A percentile compares a stretch with the other conserved stretches of the same genome.
phyloP scores from a whole-genome alignment of 352 stramenopile genomes.

The Pelagophyceae sp. region DNA sequence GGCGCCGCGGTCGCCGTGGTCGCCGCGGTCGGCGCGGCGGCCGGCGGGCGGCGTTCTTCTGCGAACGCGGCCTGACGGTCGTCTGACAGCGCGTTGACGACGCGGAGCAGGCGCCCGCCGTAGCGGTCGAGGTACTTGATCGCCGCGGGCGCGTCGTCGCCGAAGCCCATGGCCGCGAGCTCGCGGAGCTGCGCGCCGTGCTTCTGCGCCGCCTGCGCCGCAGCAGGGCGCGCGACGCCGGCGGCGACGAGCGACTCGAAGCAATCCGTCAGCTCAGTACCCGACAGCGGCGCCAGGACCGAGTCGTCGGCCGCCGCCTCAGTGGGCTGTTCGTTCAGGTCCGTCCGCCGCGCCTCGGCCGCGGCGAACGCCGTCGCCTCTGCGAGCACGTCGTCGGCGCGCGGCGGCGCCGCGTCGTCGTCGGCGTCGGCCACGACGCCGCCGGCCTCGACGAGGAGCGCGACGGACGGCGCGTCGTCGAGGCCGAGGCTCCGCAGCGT shows the following conservation, averaged over 20 bases:
- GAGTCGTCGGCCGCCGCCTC: constrained; percentile 13
- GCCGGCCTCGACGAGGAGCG: constrained; percentile 5
- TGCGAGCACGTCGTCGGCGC: not conserved
- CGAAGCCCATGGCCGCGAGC: constrained; percentile 17
- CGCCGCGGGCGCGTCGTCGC: constrained; percentile 42
- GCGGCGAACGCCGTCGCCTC: not conserved
- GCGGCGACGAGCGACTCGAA: constrained; percentile 21
- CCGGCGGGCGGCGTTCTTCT: not conserved
- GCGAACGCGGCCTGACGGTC: not conserved
- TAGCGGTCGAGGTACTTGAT: constrained; percentile 63
- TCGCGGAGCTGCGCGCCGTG: constrained; percentile 17
- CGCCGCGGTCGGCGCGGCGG: not conserved
- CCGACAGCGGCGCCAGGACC: not conserved
- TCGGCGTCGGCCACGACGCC: not conserved
- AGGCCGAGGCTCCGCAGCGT: constrained; percentile 12
- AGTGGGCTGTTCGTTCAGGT: not conserved
- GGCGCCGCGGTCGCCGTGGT: not conserved
- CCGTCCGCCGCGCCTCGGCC: not conserved
- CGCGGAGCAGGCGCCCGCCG: constrained; percentile 57
- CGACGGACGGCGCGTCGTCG: not conserved
- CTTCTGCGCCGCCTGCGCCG: constrained; percentile 22
- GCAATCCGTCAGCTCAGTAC: not conserved
- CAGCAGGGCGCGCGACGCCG: not conserved
- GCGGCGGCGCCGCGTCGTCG: not conserved
- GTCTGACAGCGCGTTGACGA: constrained; percentile 64